Evolutionary conservation across 176 grass and related monocot genomes (phyloP).

Genomic region (Dendrocalamus sinicus): DNA sequence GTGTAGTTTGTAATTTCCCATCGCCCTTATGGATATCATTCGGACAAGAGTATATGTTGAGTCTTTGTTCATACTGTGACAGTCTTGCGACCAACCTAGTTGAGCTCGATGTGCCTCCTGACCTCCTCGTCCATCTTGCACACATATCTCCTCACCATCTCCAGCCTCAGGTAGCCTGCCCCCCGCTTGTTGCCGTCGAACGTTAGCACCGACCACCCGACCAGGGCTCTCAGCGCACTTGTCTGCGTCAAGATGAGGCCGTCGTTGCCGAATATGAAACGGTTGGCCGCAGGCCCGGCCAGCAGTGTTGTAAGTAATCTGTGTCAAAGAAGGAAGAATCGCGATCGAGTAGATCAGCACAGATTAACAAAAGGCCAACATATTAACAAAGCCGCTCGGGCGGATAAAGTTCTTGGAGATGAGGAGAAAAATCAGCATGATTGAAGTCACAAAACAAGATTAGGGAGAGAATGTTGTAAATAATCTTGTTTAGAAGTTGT

Average conservation of each 20-base stretch:
- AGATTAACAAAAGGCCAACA: too few relatives aligned
- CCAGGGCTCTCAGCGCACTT: constrained; percentile 31
- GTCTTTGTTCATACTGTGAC: constrained; percentile 32
- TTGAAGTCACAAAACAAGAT: too few relatives aligned
- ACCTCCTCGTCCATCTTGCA: constrained; percentile 45
- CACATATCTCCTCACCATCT: constrained; percentile 46
- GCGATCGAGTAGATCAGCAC: too few relatives aligned
- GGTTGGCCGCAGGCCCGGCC: constrained; percentile 45
- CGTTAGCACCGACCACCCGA: constrained; percentile 38
- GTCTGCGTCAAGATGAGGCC: constrained; percentile 43
- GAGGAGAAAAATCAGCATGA: too few relatives aligned
- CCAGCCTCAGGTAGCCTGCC: constrained; percentile 47
- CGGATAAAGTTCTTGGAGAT: too few relatives aligned
- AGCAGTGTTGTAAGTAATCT: too few relatives aligned
- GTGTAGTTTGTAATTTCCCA: too few relatives aligned
- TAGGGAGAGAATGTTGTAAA: too few relatives aligned
- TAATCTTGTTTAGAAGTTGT: too few relatives aligned
- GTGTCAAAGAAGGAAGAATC: too few relatives aligned
- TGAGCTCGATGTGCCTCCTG: constrained; percentile 37
- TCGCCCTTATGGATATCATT: neutral
- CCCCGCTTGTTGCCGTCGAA: too few relatives aligned
- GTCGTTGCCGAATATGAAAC: constrained; percentile 47
- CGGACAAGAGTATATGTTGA: neutral
- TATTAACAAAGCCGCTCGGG: too few relatives aligned
- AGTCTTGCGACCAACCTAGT: constrained; percentile 33